phyloP scores from a whole-genome alignment of 352 stramenopile genomes.

The Phytophthora uliginosa region DNA sequence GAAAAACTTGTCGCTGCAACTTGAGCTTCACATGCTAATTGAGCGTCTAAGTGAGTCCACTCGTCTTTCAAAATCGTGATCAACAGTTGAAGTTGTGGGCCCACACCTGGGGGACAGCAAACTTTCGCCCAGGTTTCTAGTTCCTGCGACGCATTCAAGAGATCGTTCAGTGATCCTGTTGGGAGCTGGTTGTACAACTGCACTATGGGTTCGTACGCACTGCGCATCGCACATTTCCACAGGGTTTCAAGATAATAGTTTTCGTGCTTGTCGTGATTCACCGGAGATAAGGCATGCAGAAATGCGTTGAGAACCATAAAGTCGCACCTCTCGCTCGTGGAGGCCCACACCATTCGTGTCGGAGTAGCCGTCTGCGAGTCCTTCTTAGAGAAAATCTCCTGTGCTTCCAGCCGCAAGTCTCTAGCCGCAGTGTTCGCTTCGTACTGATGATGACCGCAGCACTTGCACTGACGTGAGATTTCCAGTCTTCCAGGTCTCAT shows the following conservation, averaged over 20 bases:
- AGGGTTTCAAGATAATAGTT: constrained; percentile 29
- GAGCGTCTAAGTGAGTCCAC: constrained; percentile 19
- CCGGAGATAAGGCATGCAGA: constrained; percentile 59
- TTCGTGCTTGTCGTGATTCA: constrained; percentile 42
- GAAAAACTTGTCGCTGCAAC: not conserved
- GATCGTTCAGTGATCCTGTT: constrained; percentile 47
- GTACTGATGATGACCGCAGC: constrained; percentile 44
- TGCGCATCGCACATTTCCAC: constrained; percentile 53
- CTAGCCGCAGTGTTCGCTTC: constrained; percentile 41
- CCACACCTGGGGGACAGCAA: constrained; percentile 28
- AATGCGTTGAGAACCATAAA: constrained; percentile 62
- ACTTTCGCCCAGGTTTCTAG: not conserved
- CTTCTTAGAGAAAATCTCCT: not conserved
- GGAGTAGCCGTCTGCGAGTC: not conserved
- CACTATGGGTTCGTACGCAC: constrained; percentile 36
- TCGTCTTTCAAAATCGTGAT: constrained; percentile 31
- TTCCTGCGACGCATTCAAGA: constrained; percentile 32
- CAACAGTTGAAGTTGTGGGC: constrained; percentile 43
- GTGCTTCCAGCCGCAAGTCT: constrained; percentile 8
- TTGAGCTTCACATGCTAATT: constrained; percentile 11
- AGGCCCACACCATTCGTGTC: constrained; percentile 24
- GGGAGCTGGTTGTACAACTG: constrained; percentile 37
- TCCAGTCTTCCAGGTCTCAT: constrained; percentile 11
- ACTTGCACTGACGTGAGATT: constrained; percentile 22
- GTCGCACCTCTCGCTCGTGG: constrained; percentile 43